These are phyloP conservation scores for Naganishia randhawae DNA, from an alignment of 768 basidiomycete species.

Conservation along the genomic window DNA sequence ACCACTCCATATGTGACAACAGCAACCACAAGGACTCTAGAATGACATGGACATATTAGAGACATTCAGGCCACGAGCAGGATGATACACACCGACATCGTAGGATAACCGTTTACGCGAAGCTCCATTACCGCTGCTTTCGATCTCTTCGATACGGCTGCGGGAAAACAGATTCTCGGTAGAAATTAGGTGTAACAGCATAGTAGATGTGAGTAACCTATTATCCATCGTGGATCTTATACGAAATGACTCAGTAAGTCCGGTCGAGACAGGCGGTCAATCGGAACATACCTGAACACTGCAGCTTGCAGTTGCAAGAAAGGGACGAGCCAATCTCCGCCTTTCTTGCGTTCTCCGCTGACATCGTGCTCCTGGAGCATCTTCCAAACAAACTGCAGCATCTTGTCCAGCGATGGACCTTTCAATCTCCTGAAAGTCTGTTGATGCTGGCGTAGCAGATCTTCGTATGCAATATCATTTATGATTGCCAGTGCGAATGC, in stretches of 20 bases:
- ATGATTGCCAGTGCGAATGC: slow-evolving; percentile 9
- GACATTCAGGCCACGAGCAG: not conserved
- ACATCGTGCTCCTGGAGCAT: slow-evolving; percentile 5
- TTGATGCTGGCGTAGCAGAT: slow-evolving; percentile 12
- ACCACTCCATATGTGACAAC: slow-evolving; percentile 24
- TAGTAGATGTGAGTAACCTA: not conserved
- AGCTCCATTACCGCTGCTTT: not conserved
- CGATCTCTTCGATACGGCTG: not conserved
- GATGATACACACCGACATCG: slow-evolving; percentile 11
- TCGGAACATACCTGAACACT: slow-evolving; percentile 4
- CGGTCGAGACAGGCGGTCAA: not conserved
- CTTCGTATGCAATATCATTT: not conserved
- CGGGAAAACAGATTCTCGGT: slow-evolving; percentile 4
- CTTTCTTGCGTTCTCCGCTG: not conserved
- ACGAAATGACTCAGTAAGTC: not conserved
- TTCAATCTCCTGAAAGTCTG: not conserved
- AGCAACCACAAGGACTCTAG: slow-evolving; percentile 20
- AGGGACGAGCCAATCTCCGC: not conserved
- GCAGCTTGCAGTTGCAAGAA: slow-evolving; percentile 1
- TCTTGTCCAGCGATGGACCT: not conserved
- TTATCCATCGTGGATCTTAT: slow-evolving; percentile 14
- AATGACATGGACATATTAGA: not conserved
- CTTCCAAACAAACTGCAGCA: not conserved
- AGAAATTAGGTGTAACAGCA: slow-evolving; percentile 10
- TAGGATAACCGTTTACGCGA: not conserved